Evolutionary conservation across 2,329 filamentous ascomycete genomes (phyloP).

Genomic region (Pseudocercospora vitis): DNA sequence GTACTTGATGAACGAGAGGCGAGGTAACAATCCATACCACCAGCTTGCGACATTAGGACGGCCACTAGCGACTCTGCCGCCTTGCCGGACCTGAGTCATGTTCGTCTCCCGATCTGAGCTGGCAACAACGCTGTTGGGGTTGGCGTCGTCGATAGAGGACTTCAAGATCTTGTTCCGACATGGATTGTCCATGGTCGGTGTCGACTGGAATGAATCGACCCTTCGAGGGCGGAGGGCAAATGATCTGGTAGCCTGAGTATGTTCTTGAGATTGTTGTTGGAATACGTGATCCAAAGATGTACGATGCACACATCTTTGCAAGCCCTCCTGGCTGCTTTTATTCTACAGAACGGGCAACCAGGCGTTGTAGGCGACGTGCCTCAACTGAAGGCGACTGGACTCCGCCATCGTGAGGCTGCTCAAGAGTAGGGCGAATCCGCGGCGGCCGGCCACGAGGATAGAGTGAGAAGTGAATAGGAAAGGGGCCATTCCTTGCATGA

Average conservation of each 20-base stretch:
- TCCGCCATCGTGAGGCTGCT: not conserved
- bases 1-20: not conserved
- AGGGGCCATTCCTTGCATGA: too few relatives aligned
- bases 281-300: too few relatives aligned
- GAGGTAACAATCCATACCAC: slow-evolving; percentile 7
- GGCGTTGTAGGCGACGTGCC: not conserved
- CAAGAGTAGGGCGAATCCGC: not conserved
- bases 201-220: too few relatives aligned
- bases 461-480: not conserved
- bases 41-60: slow-evolving; percentile 9
- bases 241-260: too few relatives aligned
- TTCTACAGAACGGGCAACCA: not conserved
- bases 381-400: not conserved
- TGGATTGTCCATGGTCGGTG: too few relatives aligned
- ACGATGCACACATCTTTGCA: too few relatives aligned
- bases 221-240: too few relatives aligned
- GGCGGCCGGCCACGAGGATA: not conserved
- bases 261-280: too few relatives aligned
- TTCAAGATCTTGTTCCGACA: too few relatives aligned
- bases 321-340: not conserved
- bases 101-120: not conserved
- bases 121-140: not conserved
- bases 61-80: not conserved
- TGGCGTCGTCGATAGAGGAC: too few relatives aligned
- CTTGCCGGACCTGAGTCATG: not conserved